phyloP scores from a whole-genome alignment of 2,329 filamentous ascomycete genomes.

The Pestalotiopsis sp. region DNA sequence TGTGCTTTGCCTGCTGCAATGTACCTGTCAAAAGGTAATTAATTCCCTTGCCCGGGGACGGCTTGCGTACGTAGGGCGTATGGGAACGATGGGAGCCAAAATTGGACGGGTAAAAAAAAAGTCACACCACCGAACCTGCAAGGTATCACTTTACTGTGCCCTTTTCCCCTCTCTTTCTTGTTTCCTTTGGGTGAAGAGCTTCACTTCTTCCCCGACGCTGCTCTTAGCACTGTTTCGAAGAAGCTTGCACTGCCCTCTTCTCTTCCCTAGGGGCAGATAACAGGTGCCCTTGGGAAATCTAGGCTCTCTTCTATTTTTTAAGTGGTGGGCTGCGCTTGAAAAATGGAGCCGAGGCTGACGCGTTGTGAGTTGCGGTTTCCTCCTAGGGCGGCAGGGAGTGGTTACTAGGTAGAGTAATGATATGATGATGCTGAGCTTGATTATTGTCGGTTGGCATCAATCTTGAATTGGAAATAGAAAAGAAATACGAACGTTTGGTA shows the following conservation, averaged over 20 bases:
- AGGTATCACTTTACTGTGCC: not conserved
- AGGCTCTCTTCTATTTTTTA: not conserved
- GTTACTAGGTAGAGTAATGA: conserved; percentile 15
- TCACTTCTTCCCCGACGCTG: not conserved
- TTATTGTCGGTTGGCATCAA: no score
- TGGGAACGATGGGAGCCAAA: not conserved
- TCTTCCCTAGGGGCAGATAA: not conserved
- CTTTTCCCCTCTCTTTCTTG: not conserved
- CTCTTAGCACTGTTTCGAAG: not conserved
- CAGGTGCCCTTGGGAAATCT: not conserved
- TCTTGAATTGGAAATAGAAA: no score
- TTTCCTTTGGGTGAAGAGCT: not conserved
- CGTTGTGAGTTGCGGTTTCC: conserved; percentile 24
- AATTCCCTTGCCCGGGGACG: no score
- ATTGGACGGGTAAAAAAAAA: not conserved
- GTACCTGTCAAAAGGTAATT: not conserved
- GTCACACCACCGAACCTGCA: not conserved
- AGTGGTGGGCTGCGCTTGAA: conserved; percentile 9
- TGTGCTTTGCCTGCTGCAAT: not conserved
- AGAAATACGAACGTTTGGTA: not conserved
- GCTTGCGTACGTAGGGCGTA: not conserved
- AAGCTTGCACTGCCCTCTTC: not conserved
- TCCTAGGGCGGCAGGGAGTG: conserved; percentile 15
- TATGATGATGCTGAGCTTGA: conserved; percentile 2
- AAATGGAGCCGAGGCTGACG: conserved; percentile 22